These are phyloP conservation scores for Pleurotus tuber-regium DNA, from an alignment of 768 basidiomycete species.

Conservation along the genomic window DNA sequence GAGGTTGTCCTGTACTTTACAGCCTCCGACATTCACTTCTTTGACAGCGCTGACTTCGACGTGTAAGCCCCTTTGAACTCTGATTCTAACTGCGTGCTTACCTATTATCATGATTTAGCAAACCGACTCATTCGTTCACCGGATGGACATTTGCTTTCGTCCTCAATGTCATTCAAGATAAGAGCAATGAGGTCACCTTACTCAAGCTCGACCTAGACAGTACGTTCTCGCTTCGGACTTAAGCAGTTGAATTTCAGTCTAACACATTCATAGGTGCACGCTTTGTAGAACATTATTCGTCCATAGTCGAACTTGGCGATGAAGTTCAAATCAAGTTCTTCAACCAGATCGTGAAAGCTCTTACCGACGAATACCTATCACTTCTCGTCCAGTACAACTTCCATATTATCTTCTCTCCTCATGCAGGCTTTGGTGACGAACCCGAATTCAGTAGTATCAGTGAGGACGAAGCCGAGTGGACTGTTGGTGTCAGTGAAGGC, in stretches of 20 bases:
- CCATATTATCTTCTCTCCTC: conserved; percentile 7
- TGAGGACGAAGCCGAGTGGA: conserved; percentile 5
- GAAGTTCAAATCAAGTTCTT: conserved; percentile 1
- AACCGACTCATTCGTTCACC: not conserved
- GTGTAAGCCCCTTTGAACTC: not conserved
- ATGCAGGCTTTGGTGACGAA: not conserved
- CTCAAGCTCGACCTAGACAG: not conserved
- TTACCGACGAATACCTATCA: conserved; percentile 4
- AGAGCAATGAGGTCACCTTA: not conserved
- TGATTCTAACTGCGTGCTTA: not conserved
- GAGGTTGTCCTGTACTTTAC: conserved; percentile 20
- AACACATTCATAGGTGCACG: not conserved
- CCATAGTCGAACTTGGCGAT: not conserved
- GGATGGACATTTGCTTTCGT: not conserved
- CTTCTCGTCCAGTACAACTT: conserved; percentile 4
- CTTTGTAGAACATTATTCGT: not conserved
- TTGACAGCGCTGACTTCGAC: conserved; percentile 11
- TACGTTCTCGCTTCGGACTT: not conserved
- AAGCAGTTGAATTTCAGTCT: not conserved
- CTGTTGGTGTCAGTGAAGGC: not conserved
- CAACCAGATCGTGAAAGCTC: not conserved
- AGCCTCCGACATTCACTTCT: conserved; percentile 14
- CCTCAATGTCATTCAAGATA: not conserved
- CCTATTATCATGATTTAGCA: not conserved
- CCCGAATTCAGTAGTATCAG: conserved; percentile 6